Conservation (phyloP, 2,329 filamentous ascomycete species). For the Tolypocladium sp. region DNA sequence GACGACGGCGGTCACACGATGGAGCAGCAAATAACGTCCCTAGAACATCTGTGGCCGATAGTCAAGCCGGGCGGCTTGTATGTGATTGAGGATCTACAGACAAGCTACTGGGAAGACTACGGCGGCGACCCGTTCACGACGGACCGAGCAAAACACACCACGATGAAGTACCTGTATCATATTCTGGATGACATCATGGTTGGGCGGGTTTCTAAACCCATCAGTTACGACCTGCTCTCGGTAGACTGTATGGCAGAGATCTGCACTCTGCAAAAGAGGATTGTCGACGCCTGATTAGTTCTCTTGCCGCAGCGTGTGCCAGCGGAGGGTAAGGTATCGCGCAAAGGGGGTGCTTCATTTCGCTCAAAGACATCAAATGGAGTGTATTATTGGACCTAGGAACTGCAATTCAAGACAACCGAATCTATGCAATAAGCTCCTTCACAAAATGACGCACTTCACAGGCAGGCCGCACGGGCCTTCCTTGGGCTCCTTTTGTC, state of each 20-base stretch:
- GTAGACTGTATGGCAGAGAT: constrained; percentile 20
- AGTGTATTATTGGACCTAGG: background rate
- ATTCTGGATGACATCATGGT: constrained; percentile 16
- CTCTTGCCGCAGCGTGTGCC: background rate
- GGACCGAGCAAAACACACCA: constrained; percentile 13
- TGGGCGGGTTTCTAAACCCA: constrained; percentile 8
- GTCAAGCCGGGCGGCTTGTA: constrained; percentile 26
- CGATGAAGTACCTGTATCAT: constrained; percentile 16
- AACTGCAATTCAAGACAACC: background rate
- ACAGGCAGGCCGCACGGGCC: constrained; percentile 70
- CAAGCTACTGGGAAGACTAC: constrained; percentile 14
- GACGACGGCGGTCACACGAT: constrained; percentile 29
- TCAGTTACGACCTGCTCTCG: constrained; percentile 13
- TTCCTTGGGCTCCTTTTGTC: constrained; percentile 40
- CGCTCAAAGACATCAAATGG: background rate
- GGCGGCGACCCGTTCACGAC: constrained; percentile 13
- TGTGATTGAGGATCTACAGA: constrained; percentile 24
- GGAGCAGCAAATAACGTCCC: constrained; percentile 24
- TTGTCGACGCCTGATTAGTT: background rate
- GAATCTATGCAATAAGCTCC: background rate
- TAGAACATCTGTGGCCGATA: constrained; percentile 24
- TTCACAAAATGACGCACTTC: constrained; percentile 62
- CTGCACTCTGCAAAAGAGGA: constrained; percentile 17
- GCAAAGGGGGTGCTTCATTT: background rate
- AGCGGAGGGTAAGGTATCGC: background rate